Conservation (phyloP, 2,329 filamentous ascomycete genomes). For the Atkinsonella hypoxylon region DNA sequence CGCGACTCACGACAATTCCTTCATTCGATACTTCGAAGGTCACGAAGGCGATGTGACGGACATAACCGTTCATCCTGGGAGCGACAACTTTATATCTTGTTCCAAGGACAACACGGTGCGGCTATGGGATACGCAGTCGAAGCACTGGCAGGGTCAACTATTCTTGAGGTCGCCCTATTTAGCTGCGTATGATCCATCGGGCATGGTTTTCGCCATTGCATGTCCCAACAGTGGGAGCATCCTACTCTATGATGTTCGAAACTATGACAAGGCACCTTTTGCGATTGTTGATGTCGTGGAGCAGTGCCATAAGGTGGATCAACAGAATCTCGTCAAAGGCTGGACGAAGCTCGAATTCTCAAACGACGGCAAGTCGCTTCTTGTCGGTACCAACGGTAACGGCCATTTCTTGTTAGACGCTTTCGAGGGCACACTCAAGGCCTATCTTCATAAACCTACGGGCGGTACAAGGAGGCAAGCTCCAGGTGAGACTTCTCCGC, state of each 20-base stretch:
- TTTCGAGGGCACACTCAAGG: constrained; percentile 70
- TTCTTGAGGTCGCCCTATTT: constrained; percentile 73
- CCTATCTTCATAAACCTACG: constrained; percentile 52
- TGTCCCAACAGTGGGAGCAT: constrained; percentile 69
- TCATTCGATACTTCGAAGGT: constrained; percentile 90
- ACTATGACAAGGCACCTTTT: constrained; percentile 88
- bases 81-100: constrained; percentile 86
- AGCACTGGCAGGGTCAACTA: constrained; percentile 68
- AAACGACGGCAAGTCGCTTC: constrained; percentile 81
- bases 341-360: constrained; percentile 95
- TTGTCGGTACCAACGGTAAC: constrained; percentile 71
- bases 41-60: constrained; percentile 78
- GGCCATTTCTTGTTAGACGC: constrained; percentile 92
- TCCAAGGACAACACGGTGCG: constrained; percentile 83
- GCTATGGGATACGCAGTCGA: constrained; percentile 77
- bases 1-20: constrained; percentile 89
- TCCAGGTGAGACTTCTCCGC: constrained; percentile 34
- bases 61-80: constrained; percentile 71
- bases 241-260: constrained; percentile 83
- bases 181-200: constrained; percentile 83
- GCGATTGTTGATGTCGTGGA: constrained; percentile 69
- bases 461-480: constrained; percentile 41
- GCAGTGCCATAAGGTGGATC: constrained; percentile 33
- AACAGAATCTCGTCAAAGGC: constrained; percentile 49
- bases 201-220: constrained; percentile 80